These are phyloP conservation scores for Colletotrichum truncatum DNA, from an alignment of 2,329 filamentous ascomycete genomes.

Conservation along the genomic window DNA sequence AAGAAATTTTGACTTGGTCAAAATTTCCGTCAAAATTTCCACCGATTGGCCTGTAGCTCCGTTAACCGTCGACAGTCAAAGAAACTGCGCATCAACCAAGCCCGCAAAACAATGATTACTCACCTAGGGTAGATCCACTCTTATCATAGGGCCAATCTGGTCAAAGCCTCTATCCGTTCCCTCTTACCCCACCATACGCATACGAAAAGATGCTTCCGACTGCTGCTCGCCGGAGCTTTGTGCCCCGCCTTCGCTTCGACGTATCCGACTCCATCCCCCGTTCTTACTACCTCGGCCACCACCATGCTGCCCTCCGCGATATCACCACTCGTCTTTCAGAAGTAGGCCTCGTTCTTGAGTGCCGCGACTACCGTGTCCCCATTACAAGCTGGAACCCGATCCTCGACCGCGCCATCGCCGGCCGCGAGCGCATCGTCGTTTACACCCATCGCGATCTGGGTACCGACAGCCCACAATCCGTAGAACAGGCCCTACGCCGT, in stretches of 20 bases:
- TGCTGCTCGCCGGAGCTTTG: constrained; percentile 58
- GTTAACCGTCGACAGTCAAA: not conserved
- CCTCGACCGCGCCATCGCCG: constrained; percentile 81
- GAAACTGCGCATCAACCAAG: not conserved
- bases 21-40: not conserved
- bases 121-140: not conserved
- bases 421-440: constrained; percentile 80
- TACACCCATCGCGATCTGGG: constrained; percentile 92
- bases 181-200: not conserved
- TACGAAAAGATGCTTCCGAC: constrained; percentile 25
- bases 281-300: constrained; percentile 95
- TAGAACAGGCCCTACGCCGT: constrained; percentile 39
- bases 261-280: constrained; percentile 78
- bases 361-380: constrained; percentile 91
- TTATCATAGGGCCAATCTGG: not conserved
- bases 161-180: not conserved
- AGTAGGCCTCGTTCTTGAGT: constrained; percentile 92
- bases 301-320: constrained; percentile 80
- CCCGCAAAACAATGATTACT: not conserved
- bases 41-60: not conserved
- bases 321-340: constrained; percentile 84
- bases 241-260: constrained; percentile 79
- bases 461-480: constrained; percentile 38
- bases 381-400: constrained; percentile 89
- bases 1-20: constrained; percentile 23